Percentiles rank a stretch among this genome's conserved stretches.
phyloP scores from a whole-genome alignment of 305 asterid genomes.

The Striga hermonthica region DNA sequence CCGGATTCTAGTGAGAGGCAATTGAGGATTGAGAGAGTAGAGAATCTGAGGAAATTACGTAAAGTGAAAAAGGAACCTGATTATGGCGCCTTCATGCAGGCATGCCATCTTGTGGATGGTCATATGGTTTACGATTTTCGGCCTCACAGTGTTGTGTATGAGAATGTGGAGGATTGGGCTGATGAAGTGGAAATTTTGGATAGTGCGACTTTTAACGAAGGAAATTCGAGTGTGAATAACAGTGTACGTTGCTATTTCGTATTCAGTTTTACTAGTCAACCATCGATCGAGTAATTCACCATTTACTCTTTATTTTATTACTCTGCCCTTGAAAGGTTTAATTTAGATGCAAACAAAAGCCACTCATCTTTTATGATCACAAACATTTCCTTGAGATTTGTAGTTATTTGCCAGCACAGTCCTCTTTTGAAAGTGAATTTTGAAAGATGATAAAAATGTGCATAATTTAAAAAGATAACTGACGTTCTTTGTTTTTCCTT shows the following conservation, averaged over 20 bases:
- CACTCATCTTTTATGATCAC: background rate
- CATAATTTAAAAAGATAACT: background rate
- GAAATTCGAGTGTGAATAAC: background rate
- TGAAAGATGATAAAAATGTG: background rate
- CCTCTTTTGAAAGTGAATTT: background rate
- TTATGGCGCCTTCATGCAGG: background rate
- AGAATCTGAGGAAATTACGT: background rate
- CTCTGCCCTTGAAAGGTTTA: background rate
- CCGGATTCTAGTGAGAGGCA: conserved; percentile 3
- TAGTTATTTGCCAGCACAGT: background rate
- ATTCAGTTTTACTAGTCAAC: background rate
- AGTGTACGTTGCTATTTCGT: background rate
- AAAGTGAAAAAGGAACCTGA: conserved; percentile 17
- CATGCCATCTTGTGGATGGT: conserved; percentile 1
- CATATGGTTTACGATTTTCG: too few species aligned
- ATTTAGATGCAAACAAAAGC: background rate
- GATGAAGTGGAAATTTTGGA: conserved; percentile 34
- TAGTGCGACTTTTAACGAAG: conserved; percentile 14
- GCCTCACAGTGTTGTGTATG: too few species aligned
- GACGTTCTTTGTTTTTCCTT: background rate
- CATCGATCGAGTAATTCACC: background rate
- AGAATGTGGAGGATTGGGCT: conserved; percentile 1
- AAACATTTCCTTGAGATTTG: background rate
- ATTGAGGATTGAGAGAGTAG: conserved; percentile 9
- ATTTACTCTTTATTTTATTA: background rate